Evolutionary conservation across 108 stramenopile species (phyloP).

Genomic region (Nitzschia sp.): DNA sequence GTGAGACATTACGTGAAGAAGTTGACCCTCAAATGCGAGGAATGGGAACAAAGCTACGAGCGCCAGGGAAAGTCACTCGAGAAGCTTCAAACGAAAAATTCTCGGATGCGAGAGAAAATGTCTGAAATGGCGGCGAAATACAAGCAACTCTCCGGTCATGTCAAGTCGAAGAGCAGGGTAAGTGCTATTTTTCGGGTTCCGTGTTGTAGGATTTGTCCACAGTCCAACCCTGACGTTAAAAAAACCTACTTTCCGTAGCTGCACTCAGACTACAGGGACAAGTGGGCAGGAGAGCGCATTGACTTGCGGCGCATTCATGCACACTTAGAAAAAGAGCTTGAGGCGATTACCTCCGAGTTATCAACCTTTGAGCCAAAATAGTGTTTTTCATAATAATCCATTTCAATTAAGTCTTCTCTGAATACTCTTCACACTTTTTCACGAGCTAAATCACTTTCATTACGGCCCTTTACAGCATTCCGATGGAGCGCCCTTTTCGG

Average conservation of each 20-base stretch:
- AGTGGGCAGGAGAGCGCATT: slow-evolving; percentile 23
- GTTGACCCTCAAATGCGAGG: slow-evolving; percentile 47
- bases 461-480: slow-evolving; percentile 49
- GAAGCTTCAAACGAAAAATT: slow-evolving; percentile 28
- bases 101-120: slow-evolving; percentile 27
- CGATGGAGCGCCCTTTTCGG: slow-evolving; percentile 66
- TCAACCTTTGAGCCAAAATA: slow-evolving; percentile 9
- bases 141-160: slow-evolving; percentile 20
- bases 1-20: slow-evolving; percentile 51
- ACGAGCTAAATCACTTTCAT: too few species aligned
- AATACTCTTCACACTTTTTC: too few species aligned
- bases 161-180: slow-evolving; percentile 23
- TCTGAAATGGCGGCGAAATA: slow-evolving; percentile 25
- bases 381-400: not conserved
- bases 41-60: slow-evolving; percentile 52
- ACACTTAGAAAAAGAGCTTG: slow-evolving; percentile 39
- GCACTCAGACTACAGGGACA: slow-evolving; percentile 22
- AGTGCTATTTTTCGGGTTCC: not conserved
- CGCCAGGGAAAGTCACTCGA: slow-evolving; percentile 32
- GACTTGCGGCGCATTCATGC: slow-evolving; percentile 32
- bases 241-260: not conserved
- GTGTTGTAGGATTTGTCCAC: too few species aligned
- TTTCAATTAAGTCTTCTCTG: not conserved
- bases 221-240: not conserved
- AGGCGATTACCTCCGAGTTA: slow-evolving; percentile 34